Evolutionary conservation across 768 basidiomycete species (phyloP), one percentile per base, ranked within the genome.

Genomic region (Panellus pusillus): DNA sequence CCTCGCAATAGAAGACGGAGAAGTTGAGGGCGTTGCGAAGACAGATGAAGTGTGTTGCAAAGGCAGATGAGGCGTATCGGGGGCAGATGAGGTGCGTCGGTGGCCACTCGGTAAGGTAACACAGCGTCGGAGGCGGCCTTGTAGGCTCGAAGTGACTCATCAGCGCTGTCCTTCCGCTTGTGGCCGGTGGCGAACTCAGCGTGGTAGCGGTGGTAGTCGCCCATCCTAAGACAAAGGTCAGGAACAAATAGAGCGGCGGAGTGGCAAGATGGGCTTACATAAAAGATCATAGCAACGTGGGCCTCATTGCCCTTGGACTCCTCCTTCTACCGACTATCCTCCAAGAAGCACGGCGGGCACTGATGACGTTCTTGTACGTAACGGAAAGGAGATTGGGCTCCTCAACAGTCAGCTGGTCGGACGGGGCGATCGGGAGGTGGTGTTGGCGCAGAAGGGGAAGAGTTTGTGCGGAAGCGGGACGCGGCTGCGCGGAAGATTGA

Each of bases 1-100:
- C 96, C 76, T 98, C 95, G 78, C 96, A 97, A 84, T 98, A 98
- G 83, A 98, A 98, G 45, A 98, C 95, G 49, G 93, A 97, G 85
- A 98, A 98, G 84, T 98, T 98, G 68, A 98, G 82, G 42, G 95
- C 95, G 50, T 98, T 90, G 74, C 96, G 95, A 59, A 98, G 91
- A 68, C 95, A 93, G 75, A 98, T 98, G 60, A n/a, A n/a, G n/a
- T n/a, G n/a, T n/a, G n/a, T n/a, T n/a, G n/a, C n/a, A n/a, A n/a
- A n/a, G n/a, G n/a, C n/a, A n/a, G n/a, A n/a, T n/a, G n/a, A n/a
- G n/a, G n/a, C n/a, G n/a, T n/a, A n/a, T n/a, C n/a, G n/a, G n/a
- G n/a, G n/a, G n/a, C n/a, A n/a, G n/a, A n/a, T n/a, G n/a, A 94
- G 95, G 77, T 97, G 95, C 69, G 94, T 97, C 28, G 91, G 90